Evolutionary conservation across 2,329 filamentous ascomycete species (phyloP), one percentile per base, ranked within the genome.

Genomic region (Scorias spongiosa): DNA sequence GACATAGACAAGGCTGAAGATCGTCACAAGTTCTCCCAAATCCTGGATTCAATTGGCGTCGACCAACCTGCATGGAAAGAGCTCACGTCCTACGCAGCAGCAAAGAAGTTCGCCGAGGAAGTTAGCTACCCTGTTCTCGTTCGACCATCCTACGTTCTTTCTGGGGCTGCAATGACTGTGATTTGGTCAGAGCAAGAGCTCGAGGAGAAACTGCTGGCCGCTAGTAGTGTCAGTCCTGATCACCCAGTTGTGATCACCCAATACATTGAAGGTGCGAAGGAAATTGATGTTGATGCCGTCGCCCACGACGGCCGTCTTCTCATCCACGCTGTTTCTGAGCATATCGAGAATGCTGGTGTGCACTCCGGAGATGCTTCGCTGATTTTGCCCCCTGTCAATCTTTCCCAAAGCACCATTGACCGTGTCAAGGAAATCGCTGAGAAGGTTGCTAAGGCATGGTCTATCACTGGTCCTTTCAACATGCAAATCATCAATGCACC

Each of bases 401-500:
- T 96, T 18, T 84, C 93, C 51, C 71, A 81, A 54, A 67, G 66
- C 46, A 83, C 81, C 52, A 83, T 94, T 75, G 77, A 76, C 51
- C 85, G 91, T 48, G 77, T 94, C 59, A 96, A 95, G 78, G 85
- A 85, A 54, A 96, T 98, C 55, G 89, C 91, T 12, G 67, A 88
- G 65, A 96, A 94, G 76, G 88, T 98, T 42, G 91, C 91, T 52
- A 84, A 91, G 67, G 91, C 91, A 40, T 95, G 89, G 86, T 87
- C 76, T 59, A 96, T 96, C 64, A 96, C 87, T 15, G 91, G 91
- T 44, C 91, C 91, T 46, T 98, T 96, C 78, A 98, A 98, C 75
- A 96, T 98, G 89, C 91, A 98, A 63, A 93, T 98, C 66, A 96
- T 98, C 75, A 93, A 93, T 71, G 86, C 84, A 30, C 74, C 84